Conservation (phyloP, 176 grass and related monocot species). For the Rhynchospora breviuscula region DNA sequence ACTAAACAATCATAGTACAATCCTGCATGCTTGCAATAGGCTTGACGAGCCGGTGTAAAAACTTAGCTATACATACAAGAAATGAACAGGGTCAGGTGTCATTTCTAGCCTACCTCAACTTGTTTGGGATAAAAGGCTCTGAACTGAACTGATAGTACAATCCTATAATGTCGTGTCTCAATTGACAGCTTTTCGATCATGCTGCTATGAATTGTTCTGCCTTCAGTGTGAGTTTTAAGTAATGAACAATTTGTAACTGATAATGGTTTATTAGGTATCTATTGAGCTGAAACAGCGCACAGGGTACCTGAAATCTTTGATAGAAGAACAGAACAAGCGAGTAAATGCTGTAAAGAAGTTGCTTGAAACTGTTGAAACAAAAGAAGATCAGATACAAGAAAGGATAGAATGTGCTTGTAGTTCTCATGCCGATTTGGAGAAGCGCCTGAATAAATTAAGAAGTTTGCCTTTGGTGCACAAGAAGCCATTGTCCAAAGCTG, state of each 20-base stretch:
- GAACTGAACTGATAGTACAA: too few species aligned
- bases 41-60: too few species aligned
- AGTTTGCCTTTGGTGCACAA: slow-evolving; percentile 73
- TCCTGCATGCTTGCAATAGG: too few species aligned
- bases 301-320: slow-evolving; percentile 56
- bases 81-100: too few species aligned
- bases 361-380: slow-evolving; percentile 55
- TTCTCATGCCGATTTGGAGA: slow-evolving; percentile 65
- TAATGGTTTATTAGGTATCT: slow-evolving; percentile 59
- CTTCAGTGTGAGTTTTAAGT: background rate
- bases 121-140: too few species aligned
- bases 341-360: slow-evolving; percentile 53
- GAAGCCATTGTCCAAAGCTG: slow-evolving; percentile 80
- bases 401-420: slow-evolving; percentile 47
- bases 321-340: slow-evolving; percentile 70
- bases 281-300: slow-evolving; percentile 82
- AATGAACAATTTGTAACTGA: slow-evolving; percentile 5
- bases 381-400: slow-evolving; percentile 48
- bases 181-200: background rate
- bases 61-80: too few species aligned
- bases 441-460: slow-evolving; percentile 76
- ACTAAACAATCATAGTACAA: background rate
- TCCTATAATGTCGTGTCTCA: background rate
- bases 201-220: background rate
- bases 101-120: too few species aligned